Evolutionary conservation across 2,329 filamentous ascomycete species (phyloP).

Genomic region (Xylariaceae sp.): DNA sequence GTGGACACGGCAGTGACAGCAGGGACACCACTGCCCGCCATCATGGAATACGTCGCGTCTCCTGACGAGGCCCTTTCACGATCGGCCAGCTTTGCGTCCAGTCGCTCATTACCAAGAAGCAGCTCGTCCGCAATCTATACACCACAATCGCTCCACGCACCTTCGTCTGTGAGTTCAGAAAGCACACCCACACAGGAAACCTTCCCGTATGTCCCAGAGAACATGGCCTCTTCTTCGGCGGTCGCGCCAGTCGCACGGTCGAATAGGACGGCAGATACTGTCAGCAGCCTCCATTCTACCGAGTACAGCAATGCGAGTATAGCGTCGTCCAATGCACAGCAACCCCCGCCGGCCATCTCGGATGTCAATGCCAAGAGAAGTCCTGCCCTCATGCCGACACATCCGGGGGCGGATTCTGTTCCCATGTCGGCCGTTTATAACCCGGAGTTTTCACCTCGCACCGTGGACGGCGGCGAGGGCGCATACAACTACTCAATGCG

Average conservation of each 20-base stretch:
- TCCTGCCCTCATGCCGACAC: slow-evolving; percentile 6
- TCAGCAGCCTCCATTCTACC: slow-evolving; percentile 7
- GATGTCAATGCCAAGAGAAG: slow-evolving; percentile 8
- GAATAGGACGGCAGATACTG: slow-evolving; percentile 5
- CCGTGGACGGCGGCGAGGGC: slow-evolving; percentile 14
- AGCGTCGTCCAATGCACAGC: slow-evolving; percentile 8
- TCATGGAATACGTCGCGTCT: background rate
- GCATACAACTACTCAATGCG: slow-evolving; percentile 17
- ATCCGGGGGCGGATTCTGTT: slow-evolving; percentile 14
- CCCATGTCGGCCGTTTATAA: slow-evolving; percentile 17
- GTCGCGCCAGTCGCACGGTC: background rate
- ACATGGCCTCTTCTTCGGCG: background rate
- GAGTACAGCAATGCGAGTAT: slow-evolving; percentile 1
- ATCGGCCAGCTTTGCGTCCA: slow-evolving; percentile 3
- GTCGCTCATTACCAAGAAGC: background rate
- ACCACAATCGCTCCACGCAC: slow-evolving; percentile 4
- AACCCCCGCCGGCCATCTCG: slow-evolving; percentile 4
- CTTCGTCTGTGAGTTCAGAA: slow-evolving; percentile 5
- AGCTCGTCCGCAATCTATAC: slow-evolving; percentile 2
- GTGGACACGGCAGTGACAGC: too few relatives aligned
- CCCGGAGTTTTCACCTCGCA: slow-evolving; percentile 6
- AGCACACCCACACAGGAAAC: background rate
- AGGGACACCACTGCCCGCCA: background rate
- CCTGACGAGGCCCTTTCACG: background rate
- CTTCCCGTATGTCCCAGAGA: background rate